Percentiles rank a stretch among this genome's conserved stretches.
Conservation (phyloP, 306 rosid species). For the Rosa rugosa region DNA sequence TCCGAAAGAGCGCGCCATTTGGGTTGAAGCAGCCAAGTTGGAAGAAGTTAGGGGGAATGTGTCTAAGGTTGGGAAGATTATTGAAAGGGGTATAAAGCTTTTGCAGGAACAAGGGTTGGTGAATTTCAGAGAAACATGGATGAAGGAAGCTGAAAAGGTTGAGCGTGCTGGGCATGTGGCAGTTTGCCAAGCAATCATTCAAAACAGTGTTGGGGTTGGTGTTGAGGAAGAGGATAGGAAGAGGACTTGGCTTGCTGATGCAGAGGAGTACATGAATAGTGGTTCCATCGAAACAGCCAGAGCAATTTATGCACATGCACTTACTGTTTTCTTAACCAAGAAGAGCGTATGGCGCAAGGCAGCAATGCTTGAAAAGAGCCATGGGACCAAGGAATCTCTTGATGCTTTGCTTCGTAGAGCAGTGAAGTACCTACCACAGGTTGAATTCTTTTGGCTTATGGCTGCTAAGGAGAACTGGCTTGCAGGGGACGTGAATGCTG, state of each 20-base stretch:
- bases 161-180: slow-evolving; percentile 76
- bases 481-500: slow-evolving; percentile 86
- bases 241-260: slow-evolving; percentile 92
- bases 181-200: slow-evolving; percentile 69
- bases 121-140: slow-evolving; percentile 83
- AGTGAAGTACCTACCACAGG: slow-evolving; percentile 47
- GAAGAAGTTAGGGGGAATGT: slow-evolving; percentile 85
- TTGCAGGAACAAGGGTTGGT: slow-evolving; percentile 66
- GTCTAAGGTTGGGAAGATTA: slow-evolving; percentile 69
- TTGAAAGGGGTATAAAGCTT: slow-evolving; percentile 71
- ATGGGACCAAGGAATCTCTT: slow-evolving; percentile 12
- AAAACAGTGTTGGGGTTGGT: slow-evolving; percentile 68
- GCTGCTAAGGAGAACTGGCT: slow-evolving; percentile 97
- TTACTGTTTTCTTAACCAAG: neutral
- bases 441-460: slow-evolving; percentile 90
- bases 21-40: slow-evolving; percentile 84
- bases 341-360: neutral
- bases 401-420: slow-evolving; percentile 16
- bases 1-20: slow-evolving; percentile 73
- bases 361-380: neutral
- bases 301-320: slow-evolving; percentile 43
- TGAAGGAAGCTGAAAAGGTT: slow-evolving; percentile 87
- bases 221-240: slow-evolving; percentile 90
- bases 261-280: slow-evolving; percentile 81
- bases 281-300: slow-evolving; percentile 82